Evolutionary conservation across 176 grass and related monocot genomes (phyloP), one percentile per base, ranked within the genome.

Genomic region (Paspalum vaginatum): DNA sequence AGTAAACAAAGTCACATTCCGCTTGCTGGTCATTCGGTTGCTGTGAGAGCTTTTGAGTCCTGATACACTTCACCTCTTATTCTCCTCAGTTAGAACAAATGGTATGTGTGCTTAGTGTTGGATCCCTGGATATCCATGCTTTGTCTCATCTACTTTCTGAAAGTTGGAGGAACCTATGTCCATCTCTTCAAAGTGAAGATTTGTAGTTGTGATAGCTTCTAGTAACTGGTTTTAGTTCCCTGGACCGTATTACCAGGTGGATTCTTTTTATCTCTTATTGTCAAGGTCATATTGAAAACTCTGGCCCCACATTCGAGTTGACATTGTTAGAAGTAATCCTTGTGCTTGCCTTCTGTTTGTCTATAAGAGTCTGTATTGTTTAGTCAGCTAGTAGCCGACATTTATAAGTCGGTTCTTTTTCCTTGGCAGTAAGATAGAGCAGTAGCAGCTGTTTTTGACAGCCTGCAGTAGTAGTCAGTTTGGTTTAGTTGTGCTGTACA

Each of bases 41-140:
- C 14, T 46, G 2, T 47, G 21, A 47, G 43, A 46, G 43, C 6
- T 26, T 11, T 69, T 58, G 24, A 43, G 32, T 32, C 32, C 32
- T 60, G 55, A 58, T 61, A 48, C 43, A 48, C 21, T 25, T 15
- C 22, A 16, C 12, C 43, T 47, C 66, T 47, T 69, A 25, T 69
- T 48, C 65, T 46, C 11, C 42, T 47, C 65, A 25, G 46, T 68
- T 68, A 47, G 42, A 68, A 68, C 46, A 68, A 45, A 67, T 22
- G 12, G 66, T 48, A 48, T n/a, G 11, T 42, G 14, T 69, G 66
- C 66, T 69, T 22, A 46, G 65, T 47, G 66, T n/a, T n/a, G n/a
- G n/a, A n/a, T n/a, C n/a, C n/a, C 66, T 68, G 20, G 66, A 25
- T 25, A 69, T 69, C n/a, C 60, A 62, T 5, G 60, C 60, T 62